Percentiles rank a stretch among this genome's conserved stretches.
phyloP scores from a whole-genome alignment of 1,284 basidiomycete genomes.

The Ganoderma multipileum region DNA sequence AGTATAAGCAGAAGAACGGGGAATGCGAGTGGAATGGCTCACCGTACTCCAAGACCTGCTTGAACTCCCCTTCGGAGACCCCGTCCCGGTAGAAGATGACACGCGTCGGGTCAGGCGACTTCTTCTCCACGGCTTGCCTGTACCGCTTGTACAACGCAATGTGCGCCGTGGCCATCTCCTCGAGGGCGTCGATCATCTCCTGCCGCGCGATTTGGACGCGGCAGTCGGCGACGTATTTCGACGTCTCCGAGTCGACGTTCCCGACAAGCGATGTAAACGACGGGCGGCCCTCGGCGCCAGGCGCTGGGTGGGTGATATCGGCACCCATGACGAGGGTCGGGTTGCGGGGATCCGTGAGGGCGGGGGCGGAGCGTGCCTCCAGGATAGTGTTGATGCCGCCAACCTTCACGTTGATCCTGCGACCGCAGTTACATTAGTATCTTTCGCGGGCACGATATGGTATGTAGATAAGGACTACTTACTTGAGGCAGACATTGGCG shows the following conservation, averaged over 20 bases:
- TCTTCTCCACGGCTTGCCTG: conserved; percentile 18
- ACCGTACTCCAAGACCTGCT: conserved; percentile 47
- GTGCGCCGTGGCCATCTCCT: conserved; percentile 41
- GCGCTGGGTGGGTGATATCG: conserved; percentile 58
- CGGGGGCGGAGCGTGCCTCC: conserved; percentile 6
- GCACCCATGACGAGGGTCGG: conserved; percentile 55
- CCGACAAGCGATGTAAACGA: conserved; percentile 60
- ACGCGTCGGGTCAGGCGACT: background rate
- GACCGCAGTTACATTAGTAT: background rate
- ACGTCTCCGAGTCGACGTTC: conserved; percentile 50
- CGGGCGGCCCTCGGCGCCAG: conserved; percentile 48
- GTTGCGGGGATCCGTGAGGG: conserved; percentile 21
- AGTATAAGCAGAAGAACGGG: background rate
- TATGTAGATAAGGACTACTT: conserved; percentile 14
- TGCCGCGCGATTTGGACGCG: conserved; percentile 53
- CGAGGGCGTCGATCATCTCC: conserved; percentile 57
- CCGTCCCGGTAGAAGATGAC: conserved; percentile 69
- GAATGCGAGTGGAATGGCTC: background rate
- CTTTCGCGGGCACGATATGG: background rate
- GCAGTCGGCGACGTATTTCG: conserved; percentile 47
- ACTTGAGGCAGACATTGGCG: conserved; percentile 60
- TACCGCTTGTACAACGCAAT: conserved; percentile 29
- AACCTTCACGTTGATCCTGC: conserved; percentile 54
- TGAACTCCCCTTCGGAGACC: conserved; percentile 68
- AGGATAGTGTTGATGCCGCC: conserved; percentile 49